These are phyloP conservation scores for Chlamydomonas reinhardtii DNA, from an alignment of 163 green algal genomes.

Conservation along the genomic window DNA sequence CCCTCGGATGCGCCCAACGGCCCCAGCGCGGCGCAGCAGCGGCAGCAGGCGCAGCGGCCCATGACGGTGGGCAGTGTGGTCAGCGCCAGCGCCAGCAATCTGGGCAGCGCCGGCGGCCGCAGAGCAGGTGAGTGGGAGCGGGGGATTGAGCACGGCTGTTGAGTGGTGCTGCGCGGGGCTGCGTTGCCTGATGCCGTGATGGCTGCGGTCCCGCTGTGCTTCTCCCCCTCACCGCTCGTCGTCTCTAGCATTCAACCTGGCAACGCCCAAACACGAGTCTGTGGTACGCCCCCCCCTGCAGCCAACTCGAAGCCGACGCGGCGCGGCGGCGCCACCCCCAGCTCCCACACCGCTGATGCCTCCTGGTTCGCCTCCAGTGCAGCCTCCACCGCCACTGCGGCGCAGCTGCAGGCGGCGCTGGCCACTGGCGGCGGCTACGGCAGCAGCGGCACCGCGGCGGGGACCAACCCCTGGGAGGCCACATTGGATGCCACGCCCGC, in stretches of 20 bases:
- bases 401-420: background rate
- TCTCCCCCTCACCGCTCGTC: no score
- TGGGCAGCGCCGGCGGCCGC: no score
- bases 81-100: no score
- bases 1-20: no score
- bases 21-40: background rate
- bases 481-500: slow-evolving; percentile 44
- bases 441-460: background rate
- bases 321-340: background rate
- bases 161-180: no score
- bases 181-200: no score
- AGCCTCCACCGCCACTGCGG: background rate
- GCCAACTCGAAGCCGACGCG: background rate
- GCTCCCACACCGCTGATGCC: background rate
- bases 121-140: background rate
- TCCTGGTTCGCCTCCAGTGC: background rate
- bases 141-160: no score
- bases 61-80: background rate
- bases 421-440: background rate
- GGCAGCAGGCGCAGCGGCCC: no score
- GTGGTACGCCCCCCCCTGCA: background rate
- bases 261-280: no score
- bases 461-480: slow-evolving; percentile 50
- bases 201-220: no score
- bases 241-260: no score